Evolutionary conservation across 805 yeast species (phyloP).

Genomic region (Metschnikowia drakensbergensis): DNA sequence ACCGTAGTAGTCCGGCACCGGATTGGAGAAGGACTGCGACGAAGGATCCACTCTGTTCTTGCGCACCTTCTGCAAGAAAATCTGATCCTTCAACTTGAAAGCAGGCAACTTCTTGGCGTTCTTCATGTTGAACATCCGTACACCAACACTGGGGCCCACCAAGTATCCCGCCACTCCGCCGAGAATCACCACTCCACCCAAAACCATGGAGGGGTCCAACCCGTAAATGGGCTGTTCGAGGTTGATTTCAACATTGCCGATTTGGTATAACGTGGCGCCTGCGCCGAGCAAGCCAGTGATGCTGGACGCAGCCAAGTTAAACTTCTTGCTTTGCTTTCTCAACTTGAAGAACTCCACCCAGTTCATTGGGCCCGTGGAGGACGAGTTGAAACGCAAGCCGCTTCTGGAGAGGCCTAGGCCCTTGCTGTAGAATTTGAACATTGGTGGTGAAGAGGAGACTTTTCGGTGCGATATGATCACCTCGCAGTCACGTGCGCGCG

Average conservation of each 20-base stretch:
- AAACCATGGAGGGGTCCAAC: slow-evolving; percentile 80
- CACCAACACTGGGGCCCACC: slow-evolving; percentile 80
- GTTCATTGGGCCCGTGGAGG: slow-evolving; percentile 31
- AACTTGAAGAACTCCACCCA: slow-evolving; percentile 82
- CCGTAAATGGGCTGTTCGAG: slow-evolving; percentile 84
- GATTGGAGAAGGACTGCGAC: slow-evolving; percentile 84
- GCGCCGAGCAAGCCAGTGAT: slow-evolving; percentile 67
- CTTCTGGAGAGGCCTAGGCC: slow-evolving; percentile 1
- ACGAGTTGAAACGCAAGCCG: slow-evolving; percentile 23
- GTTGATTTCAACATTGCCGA: slow-evolving; percentile 81
- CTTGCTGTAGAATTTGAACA: slow-evolving; percentile 1
- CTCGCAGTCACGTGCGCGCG: not conserved
- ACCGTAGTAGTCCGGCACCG: slow-evolving; percentile 98
- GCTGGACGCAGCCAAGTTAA: slow-evolving; percentile 65
- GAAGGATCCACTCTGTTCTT: slow-evolving; percentile 88
- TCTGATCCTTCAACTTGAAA: slow-evolving; percentile 61
- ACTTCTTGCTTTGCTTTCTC: slow-evolving; percentile 69
- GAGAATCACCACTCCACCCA: slow-evolving; percentile 67
- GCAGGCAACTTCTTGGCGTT: slow-evolving; percentile 44
- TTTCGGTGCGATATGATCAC: slow-evolving; percentile 2
- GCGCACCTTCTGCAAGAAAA: slow-evolving; percentile 69
- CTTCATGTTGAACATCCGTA: slow-evolving; percentile 57
- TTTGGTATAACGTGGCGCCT: slow-evolving; percentile 63
- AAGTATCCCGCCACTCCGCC: slow-evolving; percentile 77
- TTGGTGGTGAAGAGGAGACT: slow-evolving; percentile 2